phyloP scores from a whole-genome alignment of 1,284 basidiomycete species.

The Jaminaea rosea region DNA sequence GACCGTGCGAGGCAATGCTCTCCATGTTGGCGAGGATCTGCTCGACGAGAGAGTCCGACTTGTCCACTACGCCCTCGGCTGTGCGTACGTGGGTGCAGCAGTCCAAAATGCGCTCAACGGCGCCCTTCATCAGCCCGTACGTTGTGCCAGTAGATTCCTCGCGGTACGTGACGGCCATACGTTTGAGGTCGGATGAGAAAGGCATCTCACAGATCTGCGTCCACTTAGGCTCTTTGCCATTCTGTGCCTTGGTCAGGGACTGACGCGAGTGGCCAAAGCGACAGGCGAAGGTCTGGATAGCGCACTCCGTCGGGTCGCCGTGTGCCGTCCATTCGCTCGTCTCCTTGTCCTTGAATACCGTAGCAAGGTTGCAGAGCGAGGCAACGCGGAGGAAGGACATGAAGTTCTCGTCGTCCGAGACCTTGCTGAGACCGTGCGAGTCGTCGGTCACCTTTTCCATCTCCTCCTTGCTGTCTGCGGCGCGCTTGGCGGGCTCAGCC shows the following conservation, averaged over 20 bases:
- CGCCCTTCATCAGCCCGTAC: conserved; percentile 45
- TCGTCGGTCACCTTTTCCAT: conserved; percentile 46
- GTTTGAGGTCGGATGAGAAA: conserved; percentile 43
- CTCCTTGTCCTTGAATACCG: conserved; percentile 43
- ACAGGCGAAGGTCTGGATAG: conserved; percentile 60
- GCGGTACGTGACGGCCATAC: conserved; percentile 50
- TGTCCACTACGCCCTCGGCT: conserved; percentile 42
- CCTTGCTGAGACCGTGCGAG: conserved; percentile 16
- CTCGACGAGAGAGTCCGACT: conserved; percentile 23
- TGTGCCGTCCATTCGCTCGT: conserved; percentile 55
- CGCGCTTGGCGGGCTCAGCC: conserved; percentile 20
- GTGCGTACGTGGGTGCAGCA: conserved; percentile 27
- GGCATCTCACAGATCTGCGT: conserved; percentile 51
- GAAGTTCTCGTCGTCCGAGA: conserved; percentile 23
- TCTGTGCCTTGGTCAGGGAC: conserved; percentile 20
- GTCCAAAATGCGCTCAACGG: conserved; percentile 41
- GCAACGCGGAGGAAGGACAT: conserved; percentile 38
- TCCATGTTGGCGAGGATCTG: conserved; percentile 39
- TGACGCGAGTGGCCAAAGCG: conserved; percentile 41
- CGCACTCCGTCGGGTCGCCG: conserved; percentile 60
- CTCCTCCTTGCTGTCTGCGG: conserved; percentile 17
- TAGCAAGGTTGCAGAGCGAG: conserved; percentile 46
- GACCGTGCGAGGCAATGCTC: conserved; percentile 33
- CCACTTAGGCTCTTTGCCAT: conserved; percentile 16
- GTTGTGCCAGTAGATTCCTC: conserved; percentile 15